phyloP scores from a whole-genome alignment of 2,329 filamentous ascomycete species.

The Colletotrichum sansevieriae region DNA sequence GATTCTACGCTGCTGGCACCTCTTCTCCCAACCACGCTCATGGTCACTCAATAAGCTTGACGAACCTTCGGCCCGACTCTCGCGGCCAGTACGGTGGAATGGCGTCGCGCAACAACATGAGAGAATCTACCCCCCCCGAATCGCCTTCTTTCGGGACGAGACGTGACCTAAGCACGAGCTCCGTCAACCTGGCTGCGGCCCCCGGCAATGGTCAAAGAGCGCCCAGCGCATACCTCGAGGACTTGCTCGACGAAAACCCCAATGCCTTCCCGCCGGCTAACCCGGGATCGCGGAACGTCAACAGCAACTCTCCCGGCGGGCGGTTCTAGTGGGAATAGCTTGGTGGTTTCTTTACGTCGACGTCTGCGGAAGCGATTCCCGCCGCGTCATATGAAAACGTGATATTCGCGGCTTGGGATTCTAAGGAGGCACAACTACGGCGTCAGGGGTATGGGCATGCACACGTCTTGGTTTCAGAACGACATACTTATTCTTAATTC shows the following conservation, averaged over 20 bases:
- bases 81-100: slow-evolving; percentile 59
- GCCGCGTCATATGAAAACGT: slow-evolving; percentile 31
- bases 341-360: slow-evolving; percentile 2
- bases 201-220: slow-evolving; percentile 76
- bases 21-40: slow-evolving; percentile 61
- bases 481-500: slow-evolving; percentile 31
- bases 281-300: slow-evolving; percentile 36
- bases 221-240: slow-evolving; percentile 90
- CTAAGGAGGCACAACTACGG: slow-evolving; percentile 28
- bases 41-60: slow-evolving; percentile 69
- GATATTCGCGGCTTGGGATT: slow-evolving; percentile 27
- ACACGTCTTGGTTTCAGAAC: slow-evolving; percentile 29
- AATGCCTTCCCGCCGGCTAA: slow-evolving; percentile 61
- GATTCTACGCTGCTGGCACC: slow-evolving; percentile 85
- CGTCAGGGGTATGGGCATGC: slow-evolving; percentile 33
- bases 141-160: slow-evolving; percentile 68
- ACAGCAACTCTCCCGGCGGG: slow-evolving; percentile 23
- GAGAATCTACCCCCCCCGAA: slow-evolving; percentile 70
- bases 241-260: slow-evolving; percentile 84
- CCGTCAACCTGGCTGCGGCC: slow-evolving; percentile 71
- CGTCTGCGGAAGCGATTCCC: slow-evolving; percentile 5
- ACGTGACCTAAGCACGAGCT: slow-evolving; percentile 72
- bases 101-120: slow-evolving; percentile 55
- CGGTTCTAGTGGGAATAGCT: slow-evolving; percentile 15
- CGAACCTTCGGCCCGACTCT: slow-evolving; percentile 72